A percentile compares a stretch with the other conserved stretches of the same genome.
Evolutionary conservation across 257 asterid genomes (phyloP).

Genomic region (Gardenia jasminoides): DNA sequence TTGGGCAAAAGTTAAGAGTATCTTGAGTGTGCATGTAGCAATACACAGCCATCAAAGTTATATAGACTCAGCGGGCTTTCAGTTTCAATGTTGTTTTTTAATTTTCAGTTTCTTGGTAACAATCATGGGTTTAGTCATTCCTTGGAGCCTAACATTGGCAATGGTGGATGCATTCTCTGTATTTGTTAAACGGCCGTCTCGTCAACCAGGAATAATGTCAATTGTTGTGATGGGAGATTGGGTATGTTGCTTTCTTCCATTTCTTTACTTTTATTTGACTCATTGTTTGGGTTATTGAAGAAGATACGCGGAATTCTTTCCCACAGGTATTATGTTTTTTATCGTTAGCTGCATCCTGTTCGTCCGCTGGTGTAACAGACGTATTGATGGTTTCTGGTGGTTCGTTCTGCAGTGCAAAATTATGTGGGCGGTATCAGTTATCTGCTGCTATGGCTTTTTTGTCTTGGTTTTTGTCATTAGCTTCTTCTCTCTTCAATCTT

Average conservation of each 20-base stretch:
- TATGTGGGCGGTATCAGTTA: slow-evolving; percentile 72
- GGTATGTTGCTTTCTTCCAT: slow-evolving; percentile 39
- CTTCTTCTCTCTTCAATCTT: slow-evolving; percentile 85
- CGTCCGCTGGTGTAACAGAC: slow-evolving; percentile 73
- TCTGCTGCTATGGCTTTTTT: slow-evolving; percentile 91
- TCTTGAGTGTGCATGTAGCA: background rate
- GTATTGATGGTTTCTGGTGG: slow-evolving; percentile 55
- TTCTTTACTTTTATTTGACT: background rate
- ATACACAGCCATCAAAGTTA: background rate
- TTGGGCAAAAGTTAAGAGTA: background rate
- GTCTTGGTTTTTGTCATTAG: slow-evolving; percentile 74
- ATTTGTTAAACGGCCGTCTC: slow-evolving; percentile 58
- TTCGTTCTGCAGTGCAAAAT: slow-evolving; percentile 41
- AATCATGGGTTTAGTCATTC: slow-evolving; percentile 81
- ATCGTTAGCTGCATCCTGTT: slow-evolving; percentile 81
- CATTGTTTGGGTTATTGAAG: background rate
- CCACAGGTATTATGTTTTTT: slow-evolving; percentile 63
- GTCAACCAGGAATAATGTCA: slow-evolving; percentile 54
- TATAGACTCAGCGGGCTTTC: background rate
- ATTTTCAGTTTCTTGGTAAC: slow-evolving; percentile 77
- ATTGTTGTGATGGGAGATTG: slow-evolving; percentile 75
- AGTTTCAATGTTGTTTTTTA: slow-evolving; percentile 8
- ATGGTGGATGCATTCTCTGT: slow-evolving; percentile 71
- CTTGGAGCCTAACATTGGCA: slow-evolving; percentile 89
- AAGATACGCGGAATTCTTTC: background rate